Base-by-base conservation (phyloP, 306 rosid genomes). In the Urtica urens region DNA sequence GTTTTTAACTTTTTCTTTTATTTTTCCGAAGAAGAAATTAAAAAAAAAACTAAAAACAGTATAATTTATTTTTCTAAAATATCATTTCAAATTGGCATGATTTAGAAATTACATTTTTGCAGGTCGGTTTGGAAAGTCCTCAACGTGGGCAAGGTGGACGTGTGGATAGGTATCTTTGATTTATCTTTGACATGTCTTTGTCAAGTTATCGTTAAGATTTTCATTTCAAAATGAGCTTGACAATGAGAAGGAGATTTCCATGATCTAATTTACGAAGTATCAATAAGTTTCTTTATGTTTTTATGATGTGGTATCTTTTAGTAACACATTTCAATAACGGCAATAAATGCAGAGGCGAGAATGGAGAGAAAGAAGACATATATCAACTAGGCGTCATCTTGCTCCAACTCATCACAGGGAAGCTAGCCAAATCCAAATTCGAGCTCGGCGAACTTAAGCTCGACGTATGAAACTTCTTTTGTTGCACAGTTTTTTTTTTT, bases 341-440 rank as follows among this genome's bases (percentile, higher is more conserved):
- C 17, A n/a, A n/a, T n/a, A 55, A 18, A 26, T 38, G 56, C 74
- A 79, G 80, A 44, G 58, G 6, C 2, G 72, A 59, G 21, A 29
- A 26, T 27, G 77, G 74, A 16, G 95, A 83, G 60, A 90, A 84
- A 72, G 93, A 90, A 71, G 97, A 90, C 27, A 84, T 90, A 34
- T 79, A 70, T 57, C 85, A 80, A 58, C 51, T 78, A 38, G 96
- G 96, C 24, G 75, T 84, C 15, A 82, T 83, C 59, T 77, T 83
- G 44, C 85, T 87, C 30, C 71, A 80, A 78, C 62, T 87, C 24
- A 69, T 87, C 31, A 80, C 83, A 5, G 96, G 96, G 3, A 80
- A 71, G 59, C 63, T 40, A 62, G 41, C 70, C 41, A 64, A 65
- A 58, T 76, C 78, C 18, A 39, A 74, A 1, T 63, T 61, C 25